Conservation (phyloP, 768 basidiomycete genomes). For the Xanthoconium stramineum region DNA sequence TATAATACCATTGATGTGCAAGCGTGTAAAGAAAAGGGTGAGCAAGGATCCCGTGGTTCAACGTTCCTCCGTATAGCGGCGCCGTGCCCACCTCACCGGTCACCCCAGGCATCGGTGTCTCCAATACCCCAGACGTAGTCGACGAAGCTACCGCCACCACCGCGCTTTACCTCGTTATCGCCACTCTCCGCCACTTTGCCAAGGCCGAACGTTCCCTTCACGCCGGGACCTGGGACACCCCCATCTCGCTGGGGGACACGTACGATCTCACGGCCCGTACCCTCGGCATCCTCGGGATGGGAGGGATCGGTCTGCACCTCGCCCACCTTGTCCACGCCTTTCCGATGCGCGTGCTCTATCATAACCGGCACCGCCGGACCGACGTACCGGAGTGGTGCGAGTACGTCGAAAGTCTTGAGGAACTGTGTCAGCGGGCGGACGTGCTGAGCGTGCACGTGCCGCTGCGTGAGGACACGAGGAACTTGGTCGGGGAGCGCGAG, state of each 20-base stretch:
- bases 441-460: conserved; percentile 88
- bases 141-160: conserved; percentile 91
- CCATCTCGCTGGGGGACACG: conserved; percentile 42
- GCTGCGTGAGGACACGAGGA: conserved; percentile 65
- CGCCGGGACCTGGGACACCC: conserved; percentile 58
- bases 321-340: conserved; percentile 74
- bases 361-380: conserved; percentile 54
- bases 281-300: conserved; percentile 70
- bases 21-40: conserved; percentile 71
- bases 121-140: conserved; percentile 88
- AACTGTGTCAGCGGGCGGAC: conserved; percentile 68
- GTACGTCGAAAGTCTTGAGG: conserved; percentile 66
- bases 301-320: conserved; percentile 71
- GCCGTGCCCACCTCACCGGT: neutral
- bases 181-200: conserved; percentile 71
- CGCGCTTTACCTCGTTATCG: conserved; percentile 78
- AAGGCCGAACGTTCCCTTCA: conserved; percentile 53
- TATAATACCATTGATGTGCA: conserved; percentile 81
- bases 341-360: conserved; percentile 88
- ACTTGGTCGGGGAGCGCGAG: conserved; percentile 69
- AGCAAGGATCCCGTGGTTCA: conserved; percentile 21
- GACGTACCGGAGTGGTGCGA: conserved; percentile 70
- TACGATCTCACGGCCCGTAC: conserved; percentile 69
- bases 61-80: neutral
- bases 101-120: conserved; percentile 56